A percentile compares a stretch with the other conserved stretches of the same genome.
Evolutionary conservation across 2,329 filamentous ascomycete species (phyloP).

Genomic region (Colletotrichum spinosum): DNA sequence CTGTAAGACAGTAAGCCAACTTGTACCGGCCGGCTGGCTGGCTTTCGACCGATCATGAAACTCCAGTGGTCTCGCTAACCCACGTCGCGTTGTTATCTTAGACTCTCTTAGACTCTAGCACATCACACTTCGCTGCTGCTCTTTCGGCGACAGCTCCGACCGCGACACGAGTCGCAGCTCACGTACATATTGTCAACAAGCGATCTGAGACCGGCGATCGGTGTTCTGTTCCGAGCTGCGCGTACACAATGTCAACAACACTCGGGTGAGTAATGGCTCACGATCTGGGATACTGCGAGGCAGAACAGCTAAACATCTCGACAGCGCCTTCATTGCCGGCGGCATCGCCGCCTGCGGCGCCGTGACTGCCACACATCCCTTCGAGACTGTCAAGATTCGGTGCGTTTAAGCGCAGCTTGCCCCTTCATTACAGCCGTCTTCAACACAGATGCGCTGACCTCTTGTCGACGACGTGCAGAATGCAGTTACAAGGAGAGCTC

Average conservation of each 20-base stretch:
- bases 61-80: constrained; percentile 36
- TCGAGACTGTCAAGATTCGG: constrained; percentile 99
- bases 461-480: constrained; percentile 58
- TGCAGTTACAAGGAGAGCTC: constrained; percentile 97
- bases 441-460: constrained; percentile 34
- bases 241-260: constrained; percentile 62
- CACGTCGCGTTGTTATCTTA: constrained; percentile 34
- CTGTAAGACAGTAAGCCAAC: constrained; percentile 22
- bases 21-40: constrained; percentile 1
- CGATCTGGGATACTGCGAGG: constrained; percentile 10
- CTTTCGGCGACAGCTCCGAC: constrained; percentile 4
- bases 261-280: constrained; percentile 49
- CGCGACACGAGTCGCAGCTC: background rate
- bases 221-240: constrained; percentile 6
- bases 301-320: constrained; percentile 28
- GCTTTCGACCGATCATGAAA: constrained; percentile 8
- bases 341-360: constrained; percentile 97
- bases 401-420: constrained; percentile 53
- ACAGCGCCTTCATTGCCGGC: constrained; percentile 90
- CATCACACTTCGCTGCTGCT: constrained; percentile 10
- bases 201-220: no score
- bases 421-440: constrained; percentile 9
- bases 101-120: constrained; percentile 24
- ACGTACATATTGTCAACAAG: constrained; percentile 6
- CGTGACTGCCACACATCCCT: constrained; percentile 96